Conservation (phyloP, 768 basidiomycete genomes). For the Polyporus arcularius region DNA sequence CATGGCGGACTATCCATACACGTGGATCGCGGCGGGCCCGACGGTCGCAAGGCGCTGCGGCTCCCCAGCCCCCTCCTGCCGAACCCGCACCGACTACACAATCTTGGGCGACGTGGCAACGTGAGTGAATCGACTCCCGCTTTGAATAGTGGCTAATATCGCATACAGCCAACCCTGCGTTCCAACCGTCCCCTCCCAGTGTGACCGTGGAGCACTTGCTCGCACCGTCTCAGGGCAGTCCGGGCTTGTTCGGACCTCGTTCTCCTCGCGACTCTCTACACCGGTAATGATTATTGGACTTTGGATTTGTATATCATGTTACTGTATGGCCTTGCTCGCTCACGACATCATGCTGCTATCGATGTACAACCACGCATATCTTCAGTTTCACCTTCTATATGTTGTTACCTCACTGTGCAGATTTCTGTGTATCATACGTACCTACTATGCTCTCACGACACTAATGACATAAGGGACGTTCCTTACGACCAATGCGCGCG, state of each 20-base stretch:
- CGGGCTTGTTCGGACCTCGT: slow-evolving; percentile 78
- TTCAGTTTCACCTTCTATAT: not conserved
- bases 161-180: slow-evolving; percentile 55
- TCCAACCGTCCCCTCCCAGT: slow-evolving; percentile 62
- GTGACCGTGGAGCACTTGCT: slow-evolving; percentile 50
- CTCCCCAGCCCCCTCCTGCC: slow-evolving; percentile 14
- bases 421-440: not conserved
- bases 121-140: slow-evolving; percentile 28
- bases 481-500: too few relatives aligned
- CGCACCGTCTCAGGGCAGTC: slow-evolving; percentile 58
- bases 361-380: not conserved
- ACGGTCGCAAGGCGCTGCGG: slow-evolving; percentile 18
- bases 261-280: slow-evolving; percentile 49
- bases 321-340: not conserved
- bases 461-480: not conserved
- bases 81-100: slow-evolving; percentile 21
- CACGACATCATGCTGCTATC: not conserved
- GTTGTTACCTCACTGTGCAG: not conserved
- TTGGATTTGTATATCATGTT: not conserved
- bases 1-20: slow-evolving; percentile 17
- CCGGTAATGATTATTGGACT: not conserved
- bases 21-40: slow-evolving; percentile 18
- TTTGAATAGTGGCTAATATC: not conserved
- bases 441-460: not conserved
- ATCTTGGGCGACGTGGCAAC: slow-evolving; percentile 47